A percentile compares a stretch with the other conserved stretches of the same genome.
These are phyloP conservation scores for Lepiota subincarnata DNA, from an alignment of 768 basidiomycete species.

Conservation along the genomic window DNA sequence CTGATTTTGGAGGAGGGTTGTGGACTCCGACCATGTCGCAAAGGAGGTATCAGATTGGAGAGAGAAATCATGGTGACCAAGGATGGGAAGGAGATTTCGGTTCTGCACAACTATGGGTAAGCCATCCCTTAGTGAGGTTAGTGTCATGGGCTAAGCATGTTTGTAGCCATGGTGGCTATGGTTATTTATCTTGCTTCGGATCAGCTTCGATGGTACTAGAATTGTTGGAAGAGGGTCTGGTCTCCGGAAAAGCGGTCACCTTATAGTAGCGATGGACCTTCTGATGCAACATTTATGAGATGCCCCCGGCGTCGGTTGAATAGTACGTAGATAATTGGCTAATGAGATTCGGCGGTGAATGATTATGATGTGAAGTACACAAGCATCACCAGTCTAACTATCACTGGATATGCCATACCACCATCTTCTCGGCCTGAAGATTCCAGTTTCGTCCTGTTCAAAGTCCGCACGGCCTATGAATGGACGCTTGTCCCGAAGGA, in stretches of 20 bases:
- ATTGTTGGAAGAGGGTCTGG: conserved; percentile 30
- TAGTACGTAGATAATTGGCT: too few species aligned
- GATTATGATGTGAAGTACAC: not conserved
- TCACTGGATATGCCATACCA: conserved; percentile 31
- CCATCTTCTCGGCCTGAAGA: conserved; percentile 32
- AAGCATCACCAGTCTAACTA: not conserved
- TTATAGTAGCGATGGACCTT: too few species aligned
- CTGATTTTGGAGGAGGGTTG: conserved; percentile 18
- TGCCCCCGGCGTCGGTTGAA: too few species aligned
- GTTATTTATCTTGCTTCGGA: conserved; percentile 58
- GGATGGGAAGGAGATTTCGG: conserved; percentile 32
- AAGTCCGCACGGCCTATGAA: conserved; percentile 48
- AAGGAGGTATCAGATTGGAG: conserved; percentile 55
- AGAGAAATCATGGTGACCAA: conserved; percentile 24
- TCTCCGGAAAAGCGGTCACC: not conserved
- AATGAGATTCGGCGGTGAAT: too few species aligned
- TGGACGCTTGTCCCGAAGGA: conserved; percentile 38
- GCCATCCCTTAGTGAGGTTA: conserved; percentile 15
- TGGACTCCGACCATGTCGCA: conserved; percentile 36
- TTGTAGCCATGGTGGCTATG: conserved; percentile 48
- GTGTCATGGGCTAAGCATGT: not conserved
- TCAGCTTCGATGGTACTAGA: conserved; percentile 42
- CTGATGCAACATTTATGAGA: too few species aligned
- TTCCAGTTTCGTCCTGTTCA: conserved; percentile 19
- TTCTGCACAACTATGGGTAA: conserved; percentile 66